Conservation (phyloP, 2,329 filamentous ascomycete genomes). For the Colletotrichum sp. region DNA sequence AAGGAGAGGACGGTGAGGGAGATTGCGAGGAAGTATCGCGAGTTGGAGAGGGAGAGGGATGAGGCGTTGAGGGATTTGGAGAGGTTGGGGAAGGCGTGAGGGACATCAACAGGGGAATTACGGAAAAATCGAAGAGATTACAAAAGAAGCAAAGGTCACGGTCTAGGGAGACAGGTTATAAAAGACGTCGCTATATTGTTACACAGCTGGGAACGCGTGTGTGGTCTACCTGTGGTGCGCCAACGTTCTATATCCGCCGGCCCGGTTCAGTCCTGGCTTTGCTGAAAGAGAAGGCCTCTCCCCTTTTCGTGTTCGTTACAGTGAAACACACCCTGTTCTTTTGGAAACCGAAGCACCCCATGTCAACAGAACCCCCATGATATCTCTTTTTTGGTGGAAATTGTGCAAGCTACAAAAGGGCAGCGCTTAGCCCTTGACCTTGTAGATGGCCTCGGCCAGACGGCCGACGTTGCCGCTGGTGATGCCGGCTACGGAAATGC, state of each 20-base stretch:
- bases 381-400: neutral
- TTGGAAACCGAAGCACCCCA: neutral
- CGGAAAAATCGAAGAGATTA: neutral
- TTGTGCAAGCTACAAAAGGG: neutral
- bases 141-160: neutral
- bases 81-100: constrained; percentile 30
- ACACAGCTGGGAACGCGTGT: constrained; percentile 11
- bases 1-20: constrained; percentile 59
- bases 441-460: constrained; percentile 83
- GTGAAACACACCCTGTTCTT: neutral
- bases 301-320: neutral
- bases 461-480: constrained; percentile 80
- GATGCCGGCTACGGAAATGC: constrained; percentile 86
- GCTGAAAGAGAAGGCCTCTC: constrained; percentile 5
- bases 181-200: constrained; percentile 18
- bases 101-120: neutral
- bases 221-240: constrained; percentile 4
- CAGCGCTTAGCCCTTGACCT: constrained; percentile 70
- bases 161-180: neutral
- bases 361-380: neutral
- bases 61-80: constrained; percentile 55
- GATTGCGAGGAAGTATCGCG: constrained; percentile 55
- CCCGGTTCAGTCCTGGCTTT: neutral
- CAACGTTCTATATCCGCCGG: constrained; percentile 12
- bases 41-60: constrained; percentile 54